These are phyloP conservation scores for Salix dunnii DNA, from an alignment of 345 rosid genomes.

Conservation along the genomic window DNA sequence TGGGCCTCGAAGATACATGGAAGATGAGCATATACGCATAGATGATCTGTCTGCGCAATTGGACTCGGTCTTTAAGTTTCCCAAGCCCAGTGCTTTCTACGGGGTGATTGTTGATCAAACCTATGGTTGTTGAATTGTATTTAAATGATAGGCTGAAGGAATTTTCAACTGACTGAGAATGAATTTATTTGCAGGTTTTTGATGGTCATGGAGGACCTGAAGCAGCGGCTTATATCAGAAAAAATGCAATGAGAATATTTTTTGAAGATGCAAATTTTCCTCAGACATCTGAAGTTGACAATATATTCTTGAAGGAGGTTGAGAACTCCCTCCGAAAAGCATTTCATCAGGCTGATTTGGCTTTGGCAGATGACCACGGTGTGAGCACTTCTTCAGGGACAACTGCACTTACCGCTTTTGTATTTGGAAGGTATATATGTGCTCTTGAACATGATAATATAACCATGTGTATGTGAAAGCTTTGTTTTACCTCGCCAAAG, in stretches of 20 bases:
- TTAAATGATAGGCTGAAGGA: background rate
- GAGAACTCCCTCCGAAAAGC: conserved; percentile 50
- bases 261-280: conserved; percentile 66
- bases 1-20: conserved; percentile 60
- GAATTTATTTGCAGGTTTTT: conserved; percentile 43
- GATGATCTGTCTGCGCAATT: conserved; percentile 52
- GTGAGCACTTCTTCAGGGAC: conserved; percentile 79
- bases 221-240: conserved; percentile 57
- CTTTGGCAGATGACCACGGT: conserved; percentile 55
- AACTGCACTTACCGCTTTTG: conserved; percentile 68
- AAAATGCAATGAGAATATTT: conserved; percentile 44
- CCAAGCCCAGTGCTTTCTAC: conserved; percentile 57
- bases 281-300: conserved; percentile 45
- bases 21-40: conserved; percentile 58
- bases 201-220: conserved; percentile 96
- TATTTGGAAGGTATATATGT: conserved; percentile 57
- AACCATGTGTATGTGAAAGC: background rate
- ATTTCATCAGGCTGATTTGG: conserved; percentile 69
- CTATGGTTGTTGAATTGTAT: background rate
- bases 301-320: conserved; percentile 44
- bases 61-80: conserved; percentile 45
- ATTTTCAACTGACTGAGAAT: conserved; percentile 8
- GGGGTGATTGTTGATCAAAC: conserved; percentile 42
- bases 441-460: background rate
- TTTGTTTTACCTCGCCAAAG: background rate